Evolutionary conservation across 768 basidiomycete species (phyloP).

Genomic region (Lentinula edodes): DNA sequence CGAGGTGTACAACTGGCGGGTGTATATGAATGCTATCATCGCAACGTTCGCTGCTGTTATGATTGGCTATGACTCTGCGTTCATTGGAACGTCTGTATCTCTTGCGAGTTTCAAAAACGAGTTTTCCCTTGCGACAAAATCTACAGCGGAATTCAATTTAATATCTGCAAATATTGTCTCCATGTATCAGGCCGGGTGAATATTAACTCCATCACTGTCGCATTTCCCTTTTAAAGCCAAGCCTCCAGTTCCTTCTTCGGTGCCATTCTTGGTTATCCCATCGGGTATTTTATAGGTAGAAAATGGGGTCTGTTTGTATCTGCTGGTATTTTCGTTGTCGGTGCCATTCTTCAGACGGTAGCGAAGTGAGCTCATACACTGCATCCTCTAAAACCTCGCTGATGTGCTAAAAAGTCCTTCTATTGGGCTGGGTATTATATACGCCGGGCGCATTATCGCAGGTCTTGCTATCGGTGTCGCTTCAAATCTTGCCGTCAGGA

Average conservation of each 20-base stretch:
- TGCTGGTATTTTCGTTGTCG: constrained; percentile 32
- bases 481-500: constrained; percentile 26
- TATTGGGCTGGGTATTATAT: constrained; percentile 31
- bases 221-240: background rate
- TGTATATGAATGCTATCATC: constrained; percentile 28
- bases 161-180: constrained; percentile 42
- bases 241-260: constrained; percentile 31
- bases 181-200: constrained; percentile 37
- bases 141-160: constrained; percentile 21
- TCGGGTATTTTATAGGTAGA: constrained; percentile 34
- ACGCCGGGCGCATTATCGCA: constrained; percentile 35
- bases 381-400: background rate
- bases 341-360: constrained; percentile 30
- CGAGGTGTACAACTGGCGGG: constrained; percentile 37
- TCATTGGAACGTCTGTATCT: constrained; percentile 5
- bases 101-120: constrained; percentile 36
- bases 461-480: constrained; percentile 36
- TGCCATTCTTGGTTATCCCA: constrained; percentile 28
- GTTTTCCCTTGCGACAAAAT: constrained; percentile 31
- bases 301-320: constrained; percentile 26
- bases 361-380: constrained; percentile 18
- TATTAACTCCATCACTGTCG: background rate
- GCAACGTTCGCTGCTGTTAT: constrained; percentile 33
- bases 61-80: constrained; percentile 26
- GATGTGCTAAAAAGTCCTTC: constrained; percentile 11